Evolutionary conservation across 208 protist species (phyloP).

Genomic region (Crithidia acanthocephali): DNA sequence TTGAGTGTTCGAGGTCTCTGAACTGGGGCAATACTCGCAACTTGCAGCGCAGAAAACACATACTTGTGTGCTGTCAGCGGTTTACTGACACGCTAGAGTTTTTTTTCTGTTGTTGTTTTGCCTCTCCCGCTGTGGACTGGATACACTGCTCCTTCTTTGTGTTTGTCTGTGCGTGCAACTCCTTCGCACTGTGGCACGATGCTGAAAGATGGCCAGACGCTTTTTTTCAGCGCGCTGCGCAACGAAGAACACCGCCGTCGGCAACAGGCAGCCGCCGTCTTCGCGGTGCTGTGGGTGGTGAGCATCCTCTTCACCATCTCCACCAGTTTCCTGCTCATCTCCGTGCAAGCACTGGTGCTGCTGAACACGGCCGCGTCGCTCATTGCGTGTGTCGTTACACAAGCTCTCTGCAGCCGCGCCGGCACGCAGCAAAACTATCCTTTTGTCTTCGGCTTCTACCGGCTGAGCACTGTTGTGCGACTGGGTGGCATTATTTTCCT

Average conservation of each 20-base stretch:
- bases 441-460: conserved; percentile 57
- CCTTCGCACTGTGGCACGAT: background rate
- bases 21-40: no score
- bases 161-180: background rate
- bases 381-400: conserved; percentile 39
- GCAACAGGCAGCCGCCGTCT: conserved; percentile 31
- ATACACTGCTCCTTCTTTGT: background rate
- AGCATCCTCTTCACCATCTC: conserved; percentile 41
- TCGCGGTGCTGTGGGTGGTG: conserved; percentile 46
- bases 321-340: conserved; percentile 41
- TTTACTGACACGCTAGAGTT: no score
- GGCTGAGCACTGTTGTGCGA: conserved; percentile 55
- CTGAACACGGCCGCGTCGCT: conserved; percentile 54
- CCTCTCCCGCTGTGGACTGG: background rate
- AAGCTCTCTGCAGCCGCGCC: conserved; percentile 18
- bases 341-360: conserved; percentile 46
- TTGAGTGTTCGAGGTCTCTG: no score
- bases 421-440: conserved; percentile 24
- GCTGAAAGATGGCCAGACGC: conserved; percentile 2
- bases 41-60: no score
- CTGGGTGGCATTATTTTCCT: conserved; percentile 62
- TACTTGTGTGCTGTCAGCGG: no score
- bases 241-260: conserved; percentile 26
- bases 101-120: background rate
- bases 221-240: conserved; percentile 29